Base-by-base conservation (phyloP, 1,139 yeast genomes). In the Pichia terricola region DNA sequence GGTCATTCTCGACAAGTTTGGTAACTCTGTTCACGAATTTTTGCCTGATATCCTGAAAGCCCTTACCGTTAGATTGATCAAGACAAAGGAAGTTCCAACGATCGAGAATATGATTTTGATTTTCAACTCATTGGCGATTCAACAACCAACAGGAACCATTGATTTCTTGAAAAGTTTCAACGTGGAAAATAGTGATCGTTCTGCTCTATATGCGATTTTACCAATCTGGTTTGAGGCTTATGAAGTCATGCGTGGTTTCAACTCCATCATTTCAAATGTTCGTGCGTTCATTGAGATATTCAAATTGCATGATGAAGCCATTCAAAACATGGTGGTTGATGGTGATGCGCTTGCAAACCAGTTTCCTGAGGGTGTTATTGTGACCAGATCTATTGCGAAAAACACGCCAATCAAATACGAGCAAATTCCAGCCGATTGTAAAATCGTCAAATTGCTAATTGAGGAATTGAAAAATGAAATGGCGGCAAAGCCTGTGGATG, bases 161-260 rank as follows among this genome's bases (percentile, higher is more conserved):
- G 69, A 76, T 40, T 79, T 85, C 49, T 68, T 88, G 42, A 64
- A 67, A 33, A 62, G 64, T n/a, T 65, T 76, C 43, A 59, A 61
- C 2, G 53, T 74, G 6, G 62, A 53, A 8, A 64, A 63, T 32
- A 58, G 54, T 5, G n/a, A n/a, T n/a, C 7, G 10, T 8, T 53
- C 64, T 39, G 80, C 79, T 1, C 59, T 81, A 16, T 60, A 62
- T 7, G 60, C 67, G 3, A 75, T 81, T 2, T 58, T 85, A 41
- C 81, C 81, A 4, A 80, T 83, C 44, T 89, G 97, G 96, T 73
- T 89, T 42, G 77, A 77, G 34, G 75, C 88, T 2, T 89, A 85
- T 62, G 94, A 85, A 55, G 78, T 82, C 1, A 73, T 89, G 39
- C 69, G 94, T 47, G 96, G 96, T 0, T 80, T 75, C 48, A 84